Base-by-base conservation (phyloP, 108 stramenopile genomes). In the Pelagomonas calceolata region DNA sequence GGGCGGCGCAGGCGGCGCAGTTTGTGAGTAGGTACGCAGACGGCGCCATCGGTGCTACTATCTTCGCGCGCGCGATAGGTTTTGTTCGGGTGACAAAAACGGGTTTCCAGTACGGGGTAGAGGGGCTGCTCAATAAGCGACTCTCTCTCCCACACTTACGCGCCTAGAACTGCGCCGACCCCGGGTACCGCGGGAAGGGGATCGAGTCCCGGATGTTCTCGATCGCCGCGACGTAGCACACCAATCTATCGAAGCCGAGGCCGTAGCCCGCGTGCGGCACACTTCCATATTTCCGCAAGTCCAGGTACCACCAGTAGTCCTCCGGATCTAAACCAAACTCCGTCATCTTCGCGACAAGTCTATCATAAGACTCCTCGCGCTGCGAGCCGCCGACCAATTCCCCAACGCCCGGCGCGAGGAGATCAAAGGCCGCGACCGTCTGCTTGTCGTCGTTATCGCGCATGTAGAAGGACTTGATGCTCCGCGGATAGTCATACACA, bases 381-480 rank as follows among this genome's bases (percentile, higher is more conserved):
- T 95, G 95, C 77, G 92, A 93, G 60, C 98, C 98, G 34, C 96
- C 98, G n/a, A 98, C 88, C 44, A 99, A 81, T 78, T 99, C 98
- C 64, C 98, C 98, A 33, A 99, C 93, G 31, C 96, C 94, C 30
- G 98, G 98, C 35, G 98, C 96, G 34, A 99, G 89, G 75, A 99
- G 80, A 75, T 99, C 98, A 88, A 98, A 96, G 30, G 96, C 95
- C 69, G 91, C 94, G 29, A 99, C 98, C 12, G 96, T 97, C 75
- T 94, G 91, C 31, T 95, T 93, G 51, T 88, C 84, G 80, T 94
- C 95, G 70, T 96, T 96, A 75, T 95, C 92, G 32, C 96, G 80
- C 98, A 99, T 99, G 85, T 99, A 99, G 73, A 99, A 99, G 9
- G 98, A 94, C 84, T 99, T 99, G 78, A 97, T 97, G 32, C 74